phyloP scores from a whole-genome alignment of 257 asterid species.

The Catharanthus roseus region DNA sequence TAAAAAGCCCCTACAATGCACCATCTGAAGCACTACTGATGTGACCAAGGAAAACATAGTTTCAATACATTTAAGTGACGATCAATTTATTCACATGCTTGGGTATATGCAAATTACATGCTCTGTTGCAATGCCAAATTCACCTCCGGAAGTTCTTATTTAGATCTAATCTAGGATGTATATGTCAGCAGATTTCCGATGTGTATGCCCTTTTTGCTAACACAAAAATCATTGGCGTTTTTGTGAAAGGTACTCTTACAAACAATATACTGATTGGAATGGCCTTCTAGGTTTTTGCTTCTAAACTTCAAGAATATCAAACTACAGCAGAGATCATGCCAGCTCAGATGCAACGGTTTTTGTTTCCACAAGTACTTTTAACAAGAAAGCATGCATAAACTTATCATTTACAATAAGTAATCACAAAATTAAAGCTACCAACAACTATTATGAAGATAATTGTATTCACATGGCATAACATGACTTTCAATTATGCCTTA shows the following conservation, averaged over 20 bases:
- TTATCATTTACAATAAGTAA: background rate
- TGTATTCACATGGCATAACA: background rate
- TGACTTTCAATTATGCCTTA: background rate
- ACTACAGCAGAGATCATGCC: background rate
- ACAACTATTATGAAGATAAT: background rate
- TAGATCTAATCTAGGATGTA: background rate
- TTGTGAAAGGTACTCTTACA: background rate
- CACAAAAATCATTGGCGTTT: background rate
- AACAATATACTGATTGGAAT: background rate
- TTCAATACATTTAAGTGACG: background rate
- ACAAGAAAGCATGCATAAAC: background rate
- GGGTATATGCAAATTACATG: background rate
- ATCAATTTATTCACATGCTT: background rate
- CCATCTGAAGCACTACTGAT: background rate
- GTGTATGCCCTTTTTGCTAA: background rate
- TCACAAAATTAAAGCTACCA: background rate
- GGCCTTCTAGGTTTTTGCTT: background rate
- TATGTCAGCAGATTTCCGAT: background rate
- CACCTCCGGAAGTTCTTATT: background rate
- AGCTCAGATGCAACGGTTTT: background rate
- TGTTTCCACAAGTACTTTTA: background rate
- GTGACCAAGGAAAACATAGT: background rate
- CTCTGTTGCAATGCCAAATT: background rate
- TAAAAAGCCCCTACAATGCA: background rate
- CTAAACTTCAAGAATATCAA: background rate